Base-by-base conservation (phyloP, 345 rosid genomes). In the Clarkia xantiana region DNA sequence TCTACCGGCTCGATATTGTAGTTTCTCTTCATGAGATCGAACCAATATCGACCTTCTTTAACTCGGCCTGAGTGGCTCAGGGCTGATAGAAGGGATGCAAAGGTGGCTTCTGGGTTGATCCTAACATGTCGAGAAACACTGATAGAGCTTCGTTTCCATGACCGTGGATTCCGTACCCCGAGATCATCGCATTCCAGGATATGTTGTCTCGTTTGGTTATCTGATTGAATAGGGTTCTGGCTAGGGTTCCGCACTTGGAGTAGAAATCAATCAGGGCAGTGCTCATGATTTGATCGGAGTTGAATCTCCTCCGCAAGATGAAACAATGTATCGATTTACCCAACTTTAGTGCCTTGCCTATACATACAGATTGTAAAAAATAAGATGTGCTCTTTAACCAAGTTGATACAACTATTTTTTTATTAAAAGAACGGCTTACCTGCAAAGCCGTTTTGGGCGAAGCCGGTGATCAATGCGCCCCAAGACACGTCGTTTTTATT, bases 201-300 rank as follows among this genome's bases (percentile, higher is more conserved):
- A 87, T 67, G 49, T 63, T 56, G 68, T 87, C 96, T 68, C 54
- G 72, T 29, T 14, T 57, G 46, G 54, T 66, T 46, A 76, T 66
- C 11, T 11, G 66, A 56, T 83, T 74, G 43, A 87, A 81, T 20
- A 81, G 41, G 3, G 57, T 42, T 44, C 60, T 62, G 23, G 79
- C 59, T 58, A 78, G 61, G 0, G 62, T 63, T 12, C 86, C 87
- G 16, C 91, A 84, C 67, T 87, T 87, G 42, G 86, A 71, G 53
- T 84, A 74, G 82, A 79, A 71, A 55, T 77, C 88, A 59, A 84
- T 70, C 52, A 81, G 39, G 12, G 88, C 74, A 15, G 91, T 81
- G 22, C 67, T 72, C 1, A 64, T 10, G 54, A 72, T 70, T 62
- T 56, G 62, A 52, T 69, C 71, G 56, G 68, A 47, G 56, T 62